These are phyloP conservation scores for Annulohypoxylon moriforme DNA, from an alignment of 495 filamentous ascomycete species.

Conservation along the genomic window DNA sequence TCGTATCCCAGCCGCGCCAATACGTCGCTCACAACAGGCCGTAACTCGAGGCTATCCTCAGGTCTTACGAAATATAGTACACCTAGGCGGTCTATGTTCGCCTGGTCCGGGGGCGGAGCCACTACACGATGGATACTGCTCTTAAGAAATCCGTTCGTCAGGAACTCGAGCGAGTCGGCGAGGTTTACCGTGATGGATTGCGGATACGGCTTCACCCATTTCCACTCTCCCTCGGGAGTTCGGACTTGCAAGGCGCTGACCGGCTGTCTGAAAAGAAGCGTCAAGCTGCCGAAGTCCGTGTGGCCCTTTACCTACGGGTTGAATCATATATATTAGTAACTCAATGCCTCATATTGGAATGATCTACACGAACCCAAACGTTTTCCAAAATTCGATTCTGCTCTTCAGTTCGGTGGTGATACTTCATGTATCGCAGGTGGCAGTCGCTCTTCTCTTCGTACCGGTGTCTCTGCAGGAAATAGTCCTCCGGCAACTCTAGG, in stretches of 20 bases:
- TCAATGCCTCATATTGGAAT: neutral
- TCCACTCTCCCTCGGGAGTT: conserved; percentile 61
- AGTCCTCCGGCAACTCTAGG: conserved; percentile 65
- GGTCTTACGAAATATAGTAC: conserved; percentile 62
- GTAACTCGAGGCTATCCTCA: conserved; percentile 46
- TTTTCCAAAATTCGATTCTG: conserved; percentile 51
- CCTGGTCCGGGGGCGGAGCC: conserved; percentile 62
- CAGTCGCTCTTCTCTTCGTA: conserved; percentile 62
- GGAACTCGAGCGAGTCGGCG: conserved; percentile 61
- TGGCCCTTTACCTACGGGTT: conserved; percentile 55
- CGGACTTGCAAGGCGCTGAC: conserved; percentile 64
- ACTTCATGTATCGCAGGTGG: conserved; percentile 68
- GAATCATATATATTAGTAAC: neutral
- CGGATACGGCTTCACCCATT: conserved; percentile 62
- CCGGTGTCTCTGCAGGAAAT: conserved; percentile 60
- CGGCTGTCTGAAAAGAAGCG: conserved; percentile 65
- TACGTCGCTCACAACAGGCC: conserved; percentile 48
- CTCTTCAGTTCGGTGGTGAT: conserved; percentile 56
- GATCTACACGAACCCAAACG: conserved; percentile 35
- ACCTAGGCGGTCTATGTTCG: conserved; percentile 62
- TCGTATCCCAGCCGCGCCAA: conserved; percentile 49
- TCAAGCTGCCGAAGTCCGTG: conserved; percentile 68
- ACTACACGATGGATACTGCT: conserved; percentile 65
- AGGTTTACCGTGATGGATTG: conserved; percentile 67
- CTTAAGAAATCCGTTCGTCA: conserved; percentile 64